Base-by-base conservation (phyloP, 2,329 filamentous ascomycete genomes). In the Fusarium sp. region DNA sequence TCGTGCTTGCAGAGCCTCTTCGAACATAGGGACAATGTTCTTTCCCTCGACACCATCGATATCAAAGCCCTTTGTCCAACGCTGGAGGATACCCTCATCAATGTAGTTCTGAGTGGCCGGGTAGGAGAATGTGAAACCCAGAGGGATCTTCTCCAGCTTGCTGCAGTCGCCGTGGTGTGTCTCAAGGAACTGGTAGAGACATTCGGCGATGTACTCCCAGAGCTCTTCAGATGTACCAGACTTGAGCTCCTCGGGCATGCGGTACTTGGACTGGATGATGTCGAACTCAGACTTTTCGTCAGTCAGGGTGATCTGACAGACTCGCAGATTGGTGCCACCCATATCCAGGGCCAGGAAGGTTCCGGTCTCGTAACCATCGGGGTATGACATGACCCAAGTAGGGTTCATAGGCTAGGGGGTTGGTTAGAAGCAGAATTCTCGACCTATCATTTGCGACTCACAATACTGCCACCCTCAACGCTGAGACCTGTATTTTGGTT, bases 41-140 rank as follows among this genome's bases (percentile, higher is more conserved):
- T 94, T 72, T 49, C 93, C 93, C 80, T 97, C 93, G 40, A 97
- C 92, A 35, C 92, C 93, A 25, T 88, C 85, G 76, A 98, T 96
- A 74, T 97, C 93, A 73, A 97, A 97, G 3, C 94, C 94, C 82
- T 98, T 98, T 69, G 94, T 97, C 94, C 94, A 98, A 70, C 93
- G 88, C 78, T 97, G 93, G 55, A 97, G 84, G 35, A 97, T 85
- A 68, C 93, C 94, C 76, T 96, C 91, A 69, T 97, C 92, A 72
- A 97, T 93, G 78, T 93, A 94, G 70, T 96, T 88, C 77, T 97
- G 94, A 1, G 91, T 95, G 13, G 93, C 93, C 3, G 94, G 94
- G 76, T 97, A 97, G 5, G 92, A 96, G 80, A 98, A 98, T 41
- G 94, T 97, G 81, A 97, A 97, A 72, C 94, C 94, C 7, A 97